phyloP scores from a whole-genome alignment of 179 eudicot species.

The Silene vulgaris region DNA sequence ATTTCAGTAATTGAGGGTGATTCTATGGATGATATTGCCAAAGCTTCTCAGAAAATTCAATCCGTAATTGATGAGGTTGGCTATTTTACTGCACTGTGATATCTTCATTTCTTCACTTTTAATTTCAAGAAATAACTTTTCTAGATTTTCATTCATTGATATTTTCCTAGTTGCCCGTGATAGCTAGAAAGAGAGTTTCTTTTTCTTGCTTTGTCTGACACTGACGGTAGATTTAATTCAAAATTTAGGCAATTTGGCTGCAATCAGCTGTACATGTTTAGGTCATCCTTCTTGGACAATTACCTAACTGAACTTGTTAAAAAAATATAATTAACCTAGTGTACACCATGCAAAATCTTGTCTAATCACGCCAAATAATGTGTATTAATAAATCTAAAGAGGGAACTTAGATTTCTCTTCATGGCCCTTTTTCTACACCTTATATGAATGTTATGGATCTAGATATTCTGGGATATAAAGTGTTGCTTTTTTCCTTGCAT shows the following conservation, averaged over 20 bases:
- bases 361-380: no score
- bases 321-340: no score
- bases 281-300: no score
- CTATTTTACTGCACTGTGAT: background rate
- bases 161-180: background rate
- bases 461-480: no score
- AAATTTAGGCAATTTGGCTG: background rate
- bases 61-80: conserved; percentile 58
- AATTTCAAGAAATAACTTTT: background rate
- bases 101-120: background rate
- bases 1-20: conserved; percentile 56
- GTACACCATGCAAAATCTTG: no score
- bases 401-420: no score
- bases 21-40: conserved; percentile 44
- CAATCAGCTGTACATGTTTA: background rate
- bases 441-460: no score
- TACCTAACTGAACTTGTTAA: no score
- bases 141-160: background rate
- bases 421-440: no score
- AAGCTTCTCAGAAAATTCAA: conserved; percentile 64
- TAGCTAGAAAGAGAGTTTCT: background rate
- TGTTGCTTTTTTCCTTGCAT: no score
- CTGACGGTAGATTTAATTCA: background rate
- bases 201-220: background rate
- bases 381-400: no score